phyloP scores from a whole-genome alignment of 2,329 filamentous ascomycete genomes.

The Aspergillus tanneri region DNA sequence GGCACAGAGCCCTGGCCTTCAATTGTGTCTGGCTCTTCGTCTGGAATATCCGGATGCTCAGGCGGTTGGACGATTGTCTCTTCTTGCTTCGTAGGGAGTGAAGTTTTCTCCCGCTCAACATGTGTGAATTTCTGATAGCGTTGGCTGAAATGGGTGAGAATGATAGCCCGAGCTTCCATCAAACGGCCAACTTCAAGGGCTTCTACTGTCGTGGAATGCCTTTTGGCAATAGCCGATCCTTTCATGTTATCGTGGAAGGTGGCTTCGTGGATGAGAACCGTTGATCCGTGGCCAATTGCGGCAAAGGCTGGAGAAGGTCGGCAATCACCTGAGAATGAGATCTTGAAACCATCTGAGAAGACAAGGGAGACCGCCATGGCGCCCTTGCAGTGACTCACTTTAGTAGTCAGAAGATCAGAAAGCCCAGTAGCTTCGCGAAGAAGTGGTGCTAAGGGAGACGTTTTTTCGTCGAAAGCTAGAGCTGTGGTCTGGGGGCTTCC shows the following conservation, averaged over 20 bases:
- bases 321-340: conserved; percentile 94
- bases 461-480: conserved; percentile 29
- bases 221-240: conserved; percentile 79
- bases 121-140: conserved; percentile 75
- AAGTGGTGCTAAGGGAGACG: conserved; percentile 35
- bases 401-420: conserved; percentile 63
- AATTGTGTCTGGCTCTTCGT: conserved; percentile 23
- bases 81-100: conserved; percentile 12
- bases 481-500: conserved; percentile 19
- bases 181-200: conserved; percentile 71
- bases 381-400: conserved; percentile 75
- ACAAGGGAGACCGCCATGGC: conserved; percentile 75
- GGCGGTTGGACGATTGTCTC: conserved; percentile 2
- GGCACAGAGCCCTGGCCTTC: neutral
- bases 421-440: conserved; percentile 60
- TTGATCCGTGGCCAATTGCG: conserved; percentile 68
- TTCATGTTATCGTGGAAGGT: conserved; percentile 87
- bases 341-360: conserved; percentile 75
- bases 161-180: conserved; percentile 76
- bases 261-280: conserved; percentile 89
- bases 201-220: conserved; percentile 84
- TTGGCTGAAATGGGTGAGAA: conserved; percentile 95
- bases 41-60: conserved; percentile 25
- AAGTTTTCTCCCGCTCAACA: conserved; percentile 36
- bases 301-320: conserved; percentile 72